Evolutionary conservation across 331 rosid genomes (phyloP).

Genomic region (Cydonia oblonga): DNA sequence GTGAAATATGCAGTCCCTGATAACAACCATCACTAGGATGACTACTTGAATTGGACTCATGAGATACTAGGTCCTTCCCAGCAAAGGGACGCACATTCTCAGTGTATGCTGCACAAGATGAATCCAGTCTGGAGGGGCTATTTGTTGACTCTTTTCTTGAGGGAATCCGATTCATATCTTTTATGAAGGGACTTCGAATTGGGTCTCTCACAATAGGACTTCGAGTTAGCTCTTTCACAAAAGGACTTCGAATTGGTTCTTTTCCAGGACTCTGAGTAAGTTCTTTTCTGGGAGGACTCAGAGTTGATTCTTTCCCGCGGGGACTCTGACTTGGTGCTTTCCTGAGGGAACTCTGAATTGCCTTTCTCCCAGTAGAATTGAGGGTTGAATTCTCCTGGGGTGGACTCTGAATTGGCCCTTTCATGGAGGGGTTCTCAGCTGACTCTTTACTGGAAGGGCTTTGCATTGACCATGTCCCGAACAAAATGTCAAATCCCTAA

Average conservation of each 20-base stretch:
- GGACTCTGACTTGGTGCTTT: slow-evolving; percentile 13
- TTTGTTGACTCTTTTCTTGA: slow-evolving; percentile 25
- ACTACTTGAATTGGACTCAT: slow-evolving; percentile 18
- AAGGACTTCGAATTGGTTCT: slow-evolving; percentile 17
- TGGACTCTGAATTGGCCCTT: slow-evolving; percentile 19
- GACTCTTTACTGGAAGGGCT: slow-evolving; percentile 22
- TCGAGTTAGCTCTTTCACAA: slow-evolving; percentile 10
- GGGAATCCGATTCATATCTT: slow-evolving; percentile 9
- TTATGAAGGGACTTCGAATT: slow-evolving; percentile 14
- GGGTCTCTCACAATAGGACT: slow-evolving; percentile 6
- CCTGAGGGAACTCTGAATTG: slow-evolving; percentile 19
- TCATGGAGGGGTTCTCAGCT: slow-evolving; percentile 21
- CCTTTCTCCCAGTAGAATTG: slow-evolving; percentile 20
- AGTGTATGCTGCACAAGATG: slow-evolving; percentile 17
- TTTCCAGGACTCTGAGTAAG: background rate
- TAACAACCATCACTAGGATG: slow-evolving; percentile 15
- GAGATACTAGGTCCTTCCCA: slow-evolving; percentile 16
- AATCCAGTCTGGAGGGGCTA: slow-evolving; percentile 16
- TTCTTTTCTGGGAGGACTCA: no score
- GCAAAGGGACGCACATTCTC: slow-evolving; percentile 9
- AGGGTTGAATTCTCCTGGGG: slow-evolving; percentile 5
- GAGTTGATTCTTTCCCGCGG: slow-evolving; percentile 9
- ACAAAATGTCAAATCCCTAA: slow-evolving; percentile 18
- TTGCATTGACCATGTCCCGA: slow-evolving; percentile 31
- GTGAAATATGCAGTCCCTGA: slow-evolving; percentile 16